Percentiles rank a stretch among this genome's conserved stretches.
Evolutionary conservation across 2,329 filamentous ascomycete genomes (phyloP).

Genomic region (Fusarium lateritium): DNA sequence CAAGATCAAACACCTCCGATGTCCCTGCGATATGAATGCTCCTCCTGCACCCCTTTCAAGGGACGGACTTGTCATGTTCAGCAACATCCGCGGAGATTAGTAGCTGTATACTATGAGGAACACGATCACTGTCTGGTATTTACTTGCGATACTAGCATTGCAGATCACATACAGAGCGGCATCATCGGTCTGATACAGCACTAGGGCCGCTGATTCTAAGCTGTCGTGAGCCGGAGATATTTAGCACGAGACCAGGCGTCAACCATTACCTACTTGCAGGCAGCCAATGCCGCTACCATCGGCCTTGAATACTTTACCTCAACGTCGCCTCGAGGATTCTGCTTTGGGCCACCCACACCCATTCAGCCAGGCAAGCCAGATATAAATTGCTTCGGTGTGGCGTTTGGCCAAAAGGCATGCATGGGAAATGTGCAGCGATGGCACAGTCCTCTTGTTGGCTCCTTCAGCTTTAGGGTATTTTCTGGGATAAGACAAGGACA

Average conservation of each 20-base stretch:
- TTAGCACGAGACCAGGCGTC: slow-evolving; percentile 32
- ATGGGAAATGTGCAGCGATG: slow-evolving; percentile 26
- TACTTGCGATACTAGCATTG: slow-evolving; percentile 26
- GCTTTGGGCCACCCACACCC: slow-evolving; percentile 10
- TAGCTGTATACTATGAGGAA: neutral
- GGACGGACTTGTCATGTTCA: slow-evolving; percentile 6
- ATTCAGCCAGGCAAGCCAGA: slow-evolving; percentile 11
- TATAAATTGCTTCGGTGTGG: slow-evolving; percentile 26
- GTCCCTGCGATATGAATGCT: neutral
- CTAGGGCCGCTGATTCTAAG: slow-evolving; percentile 19
- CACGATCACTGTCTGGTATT: slow-evolving; percentile 8
- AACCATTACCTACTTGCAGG: slow-evolving; percentile 34
- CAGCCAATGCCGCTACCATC: slow-evolving; percentile 23
- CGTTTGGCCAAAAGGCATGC: slow-evolving; percentile 17
- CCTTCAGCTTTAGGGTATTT: slow-evolving; percentile 21
- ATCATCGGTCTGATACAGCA: slow-evolving; percentile 28
- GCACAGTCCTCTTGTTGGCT: slow-evolving; percentile 33
- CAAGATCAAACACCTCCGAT: slow-evolving; percentile 14
- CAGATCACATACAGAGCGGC: slow-evolving; percentile 39
- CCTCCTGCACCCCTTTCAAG: neutral
- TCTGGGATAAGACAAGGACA: slow-evolving; percentile 26
- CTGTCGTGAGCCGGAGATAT: slow-evolving; percentile 30
- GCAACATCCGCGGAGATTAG: slow-evolving; percentile 6
- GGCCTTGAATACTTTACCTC: slow-evolving; percentile 7
- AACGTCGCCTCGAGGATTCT: slow-evolving; percentile 22